These are phyloP conservation scores for Elsinoe necatrix DNA, from an alignment of 2,329 filamentous ascomycete genomes.

Conservation along the genomic window DNA sequence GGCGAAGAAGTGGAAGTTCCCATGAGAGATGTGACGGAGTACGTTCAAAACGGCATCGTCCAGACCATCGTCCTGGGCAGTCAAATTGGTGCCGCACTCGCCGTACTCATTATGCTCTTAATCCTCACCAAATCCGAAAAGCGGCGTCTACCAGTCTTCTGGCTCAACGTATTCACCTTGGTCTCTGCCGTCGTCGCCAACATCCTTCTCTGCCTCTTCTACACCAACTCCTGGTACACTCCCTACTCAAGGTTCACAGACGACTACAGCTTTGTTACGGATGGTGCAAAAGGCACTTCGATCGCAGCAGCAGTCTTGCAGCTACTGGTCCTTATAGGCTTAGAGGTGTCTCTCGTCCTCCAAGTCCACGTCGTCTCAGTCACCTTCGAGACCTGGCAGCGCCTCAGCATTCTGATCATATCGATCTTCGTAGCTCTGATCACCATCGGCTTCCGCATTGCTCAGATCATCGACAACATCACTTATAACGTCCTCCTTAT, in stretches of 20 bases:
- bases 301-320: slow-evolving; percentile 43
- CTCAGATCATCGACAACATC: slow-evolving; percentile 42
- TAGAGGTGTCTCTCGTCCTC: slow-evolving; percentile 52
- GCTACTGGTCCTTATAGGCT: slow-evolving; percentile 45
- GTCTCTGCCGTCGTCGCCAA: slow-evolving; percentile 52
- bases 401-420: slow-evolving; percentile 37
- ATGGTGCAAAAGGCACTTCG: slow-evolving; percentile 26
- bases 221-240: slow-evolving; percentile 51
- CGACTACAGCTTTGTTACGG: slow-evolving; percentile 23
- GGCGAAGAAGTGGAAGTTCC: slow-evolving; percentile 39
- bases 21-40: slow-evolving; percentile 38
- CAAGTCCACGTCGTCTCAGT: slow-evolving; percentile 57
- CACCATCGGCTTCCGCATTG: slow-evolving; percentile 47
- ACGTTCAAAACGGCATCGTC: slow-evolving; percentile 40
- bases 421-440: slow-evolving; percentile 44
- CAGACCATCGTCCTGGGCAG: slow-evolving; percentile 57
- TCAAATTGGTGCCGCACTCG: slow-evolving; percentile 60
- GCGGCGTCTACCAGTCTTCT: slow-evolving; percentile 54
- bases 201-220: slow-evolving; percentile 50
- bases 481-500: slow-evolving; percentile 20
- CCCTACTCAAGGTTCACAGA: slow-evolving; percentile 52
- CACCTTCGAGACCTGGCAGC: slow-evolving; percentile 37
- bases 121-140: slow-evolving; percentile 59
- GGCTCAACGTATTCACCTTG: slow-evolving; percentile 57
- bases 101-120: slow-evolving; percentile 58